These are phyloP conservation scores for Aphanomyces cochlioides DNA, from an alignment of 352 stramenopile genomes.

Conservation along the genomic window DNA sequence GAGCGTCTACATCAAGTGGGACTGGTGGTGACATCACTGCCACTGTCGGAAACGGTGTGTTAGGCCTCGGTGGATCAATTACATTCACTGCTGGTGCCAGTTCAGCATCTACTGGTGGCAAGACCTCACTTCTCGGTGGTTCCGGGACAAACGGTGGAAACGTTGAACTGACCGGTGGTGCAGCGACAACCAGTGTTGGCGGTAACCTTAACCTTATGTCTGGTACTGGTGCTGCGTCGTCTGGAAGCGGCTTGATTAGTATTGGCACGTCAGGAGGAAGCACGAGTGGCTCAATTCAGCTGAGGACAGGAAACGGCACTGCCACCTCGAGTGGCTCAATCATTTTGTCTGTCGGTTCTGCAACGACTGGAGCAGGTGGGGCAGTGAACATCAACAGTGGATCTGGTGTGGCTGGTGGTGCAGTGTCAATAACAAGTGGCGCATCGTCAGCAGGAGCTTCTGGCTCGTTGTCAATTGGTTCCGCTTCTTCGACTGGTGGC, in stretches of 20 bases:
- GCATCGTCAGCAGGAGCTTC: not conserved
- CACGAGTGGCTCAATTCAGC: conserved; percentile 21
- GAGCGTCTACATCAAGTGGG: conserved; percentile 26
- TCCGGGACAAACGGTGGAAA: conserved; percentile 38
- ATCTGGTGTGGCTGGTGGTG: not conserved
- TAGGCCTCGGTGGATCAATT: conserved; percentile 21
- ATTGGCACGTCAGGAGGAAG: not conserved
- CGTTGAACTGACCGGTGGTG: conserved; percentile 41
- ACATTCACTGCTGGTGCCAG: conserved; percentile 36
- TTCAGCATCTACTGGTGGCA: conserved; percentile 34
- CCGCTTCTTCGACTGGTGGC: conserved; percentile 1
- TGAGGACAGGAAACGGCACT: not conserved
- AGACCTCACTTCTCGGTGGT: conserved; percentile 31
- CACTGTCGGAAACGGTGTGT: conserved; percentile 4
- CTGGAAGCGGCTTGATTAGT: conserved; percentile 3
- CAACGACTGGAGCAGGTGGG: conserved; percentile 11
- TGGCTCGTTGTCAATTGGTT: conserved; percentile 15
- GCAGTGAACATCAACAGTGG: not conserved
- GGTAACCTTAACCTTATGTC: conserved; percentile 1
- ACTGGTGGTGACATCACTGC: conserved; percentile 5
- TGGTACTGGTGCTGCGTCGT: not conserved
- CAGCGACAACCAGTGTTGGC: conserved; percentile 16
- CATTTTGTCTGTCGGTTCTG: not conserved
- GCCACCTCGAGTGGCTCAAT: conserved; percentile 20
- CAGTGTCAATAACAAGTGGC: conserved; percentile 20